Conservation (phyloP, 768 basidiomycete genomes). For the Kwoniella sp. region DNA sequence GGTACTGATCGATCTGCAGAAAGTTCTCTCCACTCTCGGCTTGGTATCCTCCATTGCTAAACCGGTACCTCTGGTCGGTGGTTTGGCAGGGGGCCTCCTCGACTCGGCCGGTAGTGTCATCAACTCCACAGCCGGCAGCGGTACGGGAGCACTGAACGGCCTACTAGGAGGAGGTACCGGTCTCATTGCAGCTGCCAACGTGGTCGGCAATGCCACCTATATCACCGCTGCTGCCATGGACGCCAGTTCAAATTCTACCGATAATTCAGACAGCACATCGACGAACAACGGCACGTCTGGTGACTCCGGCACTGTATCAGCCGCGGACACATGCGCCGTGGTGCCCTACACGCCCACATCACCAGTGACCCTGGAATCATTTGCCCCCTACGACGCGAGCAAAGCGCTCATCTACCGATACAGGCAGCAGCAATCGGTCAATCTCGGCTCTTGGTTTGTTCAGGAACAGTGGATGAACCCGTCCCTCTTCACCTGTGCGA, state of each 20-base stretch:
- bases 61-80: conserved; percentile 23
- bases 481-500: conserved; percentile 61
- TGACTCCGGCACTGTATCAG: background rate
- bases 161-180: conserved; percentile 18
- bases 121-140: conserved; percentile 5
- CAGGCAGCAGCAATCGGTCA: conserved; percentile 62
- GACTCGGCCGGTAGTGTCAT: conserved; percentile 23
- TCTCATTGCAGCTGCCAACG: conserved; percentile 15
- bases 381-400: conserved; percentile 56
- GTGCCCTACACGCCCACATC: conserved; percentile 25
- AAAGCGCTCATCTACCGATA: conserved; percentile 60
- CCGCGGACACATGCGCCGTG: conserved; percentile 14
- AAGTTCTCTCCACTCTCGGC: conserved; percentile 25
- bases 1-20: conserved; percentile 33
- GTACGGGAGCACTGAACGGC: conserved; percentile 12
- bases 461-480: conserved; percentile 73
- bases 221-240: background rate
- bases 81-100: conserved; percentile 18
- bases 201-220: conserved; percentile 3
- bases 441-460: conserved; percentile 68
- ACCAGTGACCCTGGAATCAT: conserved; percentile 49
- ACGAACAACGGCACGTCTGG: background rate
- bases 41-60: conserved; percentile 31
- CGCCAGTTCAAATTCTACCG: background rate
- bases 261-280: background rate